These are phyloP conservation scores for Scutellaria baicalensis DNA, from an alignment of 257 asterid genomes.

Conservation along the genomic window DNA sequence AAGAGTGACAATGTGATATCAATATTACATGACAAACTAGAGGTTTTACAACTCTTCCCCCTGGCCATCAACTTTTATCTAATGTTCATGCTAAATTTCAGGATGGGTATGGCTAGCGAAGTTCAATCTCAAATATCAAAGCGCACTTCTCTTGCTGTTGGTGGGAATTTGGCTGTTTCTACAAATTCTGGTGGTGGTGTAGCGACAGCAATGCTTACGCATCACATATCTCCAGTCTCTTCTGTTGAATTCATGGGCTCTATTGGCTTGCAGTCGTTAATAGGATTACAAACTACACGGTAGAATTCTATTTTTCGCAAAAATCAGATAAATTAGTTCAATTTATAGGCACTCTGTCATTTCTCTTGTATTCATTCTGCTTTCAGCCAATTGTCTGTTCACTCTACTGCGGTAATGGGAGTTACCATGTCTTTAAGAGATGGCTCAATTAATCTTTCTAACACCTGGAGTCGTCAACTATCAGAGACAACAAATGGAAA, in stretches of 20 bases:
- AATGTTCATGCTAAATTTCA: conserved; percentile 32
- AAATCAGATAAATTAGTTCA: neutral
- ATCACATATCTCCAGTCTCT: conserved; percentile 66
- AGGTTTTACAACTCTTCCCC: neutral
- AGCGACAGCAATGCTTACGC: conserved; percentile 70
- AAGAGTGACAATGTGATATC: neutral
- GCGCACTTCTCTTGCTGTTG: conserved; percentile 52
- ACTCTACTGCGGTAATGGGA: conserved; percentile 77
- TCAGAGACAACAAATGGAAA: conserved; percentile 69
- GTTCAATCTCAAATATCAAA: conserved; percentile 73
- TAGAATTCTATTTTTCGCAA: conserved; percentile 24
- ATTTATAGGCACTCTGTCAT: conserved; percentile 3
- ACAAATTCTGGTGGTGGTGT: conserved; percentile 74
- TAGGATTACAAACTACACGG: conserved; percentile 81
- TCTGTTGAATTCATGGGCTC: conserved; percentile 74
- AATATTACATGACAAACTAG: neutral
- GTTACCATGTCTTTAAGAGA: conserved; percentile 76
- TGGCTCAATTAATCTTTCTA: conserved; percentile 88
- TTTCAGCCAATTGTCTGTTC: conserved; percentile 73
- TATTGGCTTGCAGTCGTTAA: conserved; percentile 68
- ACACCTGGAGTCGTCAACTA: conserved; percentile 84
- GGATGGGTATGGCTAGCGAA: conserved; percentile 96
- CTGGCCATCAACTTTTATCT: conserved; percentile 2
- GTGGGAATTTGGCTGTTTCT: conserved; percentile 79
- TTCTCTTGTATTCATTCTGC: conserved; percentile 10